Evolutionary conservation across 2,329 filamentous ascomycete species (phyloP).

Genomic region (Claviceps quebecensis): DNA sequence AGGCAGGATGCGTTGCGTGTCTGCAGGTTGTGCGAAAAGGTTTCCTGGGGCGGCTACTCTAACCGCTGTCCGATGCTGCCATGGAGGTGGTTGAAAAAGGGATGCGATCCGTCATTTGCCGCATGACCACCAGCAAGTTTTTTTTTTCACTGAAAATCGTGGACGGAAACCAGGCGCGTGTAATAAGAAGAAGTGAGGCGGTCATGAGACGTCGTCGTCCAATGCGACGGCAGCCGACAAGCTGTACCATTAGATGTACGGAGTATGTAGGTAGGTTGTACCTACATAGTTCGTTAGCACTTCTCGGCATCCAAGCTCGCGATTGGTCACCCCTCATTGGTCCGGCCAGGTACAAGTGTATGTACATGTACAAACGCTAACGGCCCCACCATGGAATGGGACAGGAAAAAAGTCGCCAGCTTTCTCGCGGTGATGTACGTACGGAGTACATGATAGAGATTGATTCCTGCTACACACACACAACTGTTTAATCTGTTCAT

Average conservation of each 20-base stretch:
- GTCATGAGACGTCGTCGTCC: too few relatives aligned
- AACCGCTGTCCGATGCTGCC: conserved; percentile 5
- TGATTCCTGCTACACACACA: background rate
- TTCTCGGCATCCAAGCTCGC: too few relatives aligned
- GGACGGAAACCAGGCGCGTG: background rate
- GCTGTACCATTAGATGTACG: too few relatives aligned
- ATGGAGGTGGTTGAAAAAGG: background rate
- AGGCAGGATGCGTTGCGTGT: background rate
- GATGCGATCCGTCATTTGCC: background rate
- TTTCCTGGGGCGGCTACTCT: background rate
- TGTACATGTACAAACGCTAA: too few relatives aligned
- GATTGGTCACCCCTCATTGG: too few relatives aligned
- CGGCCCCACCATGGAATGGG: background rate
- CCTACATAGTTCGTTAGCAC: too few relatives aligned
- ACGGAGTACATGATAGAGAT: too few relatives aligned
- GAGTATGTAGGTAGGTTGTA: too few relatives aligned
- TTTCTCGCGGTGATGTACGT: too few relatives aligned
- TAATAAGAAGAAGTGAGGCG: background rate
- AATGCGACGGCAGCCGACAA: too few relatives aligned
- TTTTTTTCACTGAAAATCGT: background rate
- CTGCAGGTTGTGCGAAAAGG: background rate
- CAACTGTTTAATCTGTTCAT: too few relatives aligned
- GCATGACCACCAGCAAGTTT: conserved; percentile 1
- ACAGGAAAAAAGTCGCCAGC: background rate
- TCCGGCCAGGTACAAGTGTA: too few relatives aligned